Evolutionary conservation across 139 green algal species (phyloP).

Genomic region (Coccomyxa sp.): DNA sequence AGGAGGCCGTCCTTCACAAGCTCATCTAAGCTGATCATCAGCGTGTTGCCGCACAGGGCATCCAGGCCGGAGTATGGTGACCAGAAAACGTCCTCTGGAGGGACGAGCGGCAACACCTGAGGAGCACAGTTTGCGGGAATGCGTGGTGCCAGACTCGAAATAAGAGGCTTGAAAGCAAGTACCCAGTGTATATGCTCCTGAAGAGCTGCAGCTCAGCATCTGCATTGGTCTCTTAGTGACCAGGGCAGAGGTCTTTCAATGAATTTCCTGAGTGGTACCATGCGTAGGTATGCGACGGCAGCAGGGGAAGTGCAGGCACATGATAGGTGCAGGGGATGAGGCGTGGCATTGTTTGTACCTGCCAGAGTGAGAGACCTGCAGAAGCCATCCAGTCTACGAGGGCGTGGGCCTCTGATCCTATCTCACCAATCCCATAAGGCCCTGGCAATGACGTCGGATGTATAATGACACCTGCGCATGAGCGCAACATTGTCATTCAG

Average conservation of each 20-base stretch:
- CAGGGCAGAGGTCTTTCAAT: neutral
- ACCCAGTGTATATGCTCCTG: neutral
- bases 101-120: slow-evolving; percentile 93
- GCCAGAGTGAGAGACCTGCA: slow-evolving; percentile 65
- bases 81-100: slow-evolving; percentile 88
- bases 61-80: slow-evolving; percentile 92
- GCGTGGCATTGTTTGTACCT: slow-evolving; percentile 15
- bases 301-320: neutral
- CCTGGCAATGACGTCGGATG: slow-evolving; percentile 92
- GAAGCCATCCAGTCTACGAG: slow-evolving; percentile 89
- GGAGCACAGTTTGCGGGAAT: neutral
- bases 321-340: neutral
- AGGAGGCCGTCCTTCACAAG: slow-evolving; percentile 85
- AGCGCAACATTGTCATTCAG: too few species aligned
- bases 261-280: neutral
- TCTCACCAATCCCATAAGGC: slow-evolving; percentile 81
- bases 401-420: slow-evolving; percentile 68
- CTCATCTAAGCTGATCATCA: slow-evolving; percentile 85
- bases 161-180: too few species aligned
- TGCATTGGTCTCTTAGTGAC: neutral
- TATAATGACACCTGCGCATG: slow-evolving; percentile 73
- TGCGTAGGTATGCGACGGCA: neutral
- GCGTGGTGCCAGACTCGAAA: neutral
- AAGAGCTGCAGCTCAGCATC: neutral
- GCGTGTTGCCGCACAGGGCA: slow-evolving; percentile 87